Percentiles rank a stretch among this genome's conserved stretches.
phyloP scores from a whole-genome alignment of 2,329 filamentous ascomycete species.

The Paraconiothyrium sp. region DNA sequence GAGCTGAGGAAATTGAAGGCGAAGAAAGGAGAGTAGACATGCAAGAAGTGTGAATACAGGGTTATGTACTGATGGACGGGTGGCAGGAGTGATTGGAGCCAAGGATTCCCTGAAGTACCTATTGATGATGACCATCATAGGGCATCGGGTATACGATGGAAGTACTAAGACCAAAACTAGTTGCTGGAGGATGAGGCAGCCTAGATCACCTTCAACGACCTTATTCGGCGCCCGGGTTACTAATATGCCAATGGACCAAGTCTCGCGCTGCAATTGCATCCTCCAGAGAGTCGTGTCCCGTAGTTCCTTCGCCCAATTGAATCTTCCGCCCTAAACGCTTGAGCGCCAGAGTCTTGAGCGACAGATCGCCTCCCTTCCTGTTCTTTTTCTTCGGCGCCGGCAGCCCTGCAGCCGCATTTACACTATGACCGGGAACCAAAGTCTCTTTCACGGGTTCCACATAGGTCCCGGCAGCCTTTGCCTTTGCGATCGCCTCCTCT shows the following conservation, averaged over 20 bases:
- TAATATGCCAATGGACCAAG: constrained; percentile 80
- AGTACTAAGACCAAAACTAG: too few species aligned
- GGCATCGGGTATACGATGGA: background rate
- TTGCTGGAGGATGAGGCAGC: too few species aligned
- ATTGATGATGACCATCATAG: background rate
- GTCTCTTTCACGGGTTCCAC: constrained; percentile 2
- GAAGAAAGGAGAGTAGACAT: constrained; percentile 29
- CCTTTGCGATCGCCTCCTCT: background rate
- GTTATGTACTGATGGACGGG: background rate
- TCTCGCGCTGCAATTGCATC: constrained; percentile 90
- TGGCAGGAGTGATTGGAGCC: background rate
- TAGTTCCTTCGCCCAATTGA: constrained; percentile 69
- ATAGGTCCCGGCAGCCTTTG: constrained; percentile 10
- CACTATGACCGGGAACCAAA: background rate
- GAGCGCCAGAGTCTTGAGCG: constrained; percentile 81
- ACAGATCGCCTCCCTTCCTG: constrained; percentile 17
- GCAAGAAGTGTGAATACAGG: background rate
- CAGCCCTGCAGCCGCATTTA: background rate
- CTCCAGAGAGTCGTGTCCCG: constrained; percentile 88
- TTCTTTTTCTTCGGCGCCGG: constrained; percentile 12
- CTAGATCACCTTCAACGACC: background rate
- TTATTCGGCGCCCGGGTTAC: constrained; percentile 12
- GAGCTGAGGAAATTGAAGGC: constrained; percentile 59
- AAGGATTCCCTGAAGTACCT: background rate
- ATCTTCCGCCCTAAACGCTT: constrained; percentile 87